Base-by-base conservation (phyloP, 208 protist species). In the Leishmania turanica region DNA sequence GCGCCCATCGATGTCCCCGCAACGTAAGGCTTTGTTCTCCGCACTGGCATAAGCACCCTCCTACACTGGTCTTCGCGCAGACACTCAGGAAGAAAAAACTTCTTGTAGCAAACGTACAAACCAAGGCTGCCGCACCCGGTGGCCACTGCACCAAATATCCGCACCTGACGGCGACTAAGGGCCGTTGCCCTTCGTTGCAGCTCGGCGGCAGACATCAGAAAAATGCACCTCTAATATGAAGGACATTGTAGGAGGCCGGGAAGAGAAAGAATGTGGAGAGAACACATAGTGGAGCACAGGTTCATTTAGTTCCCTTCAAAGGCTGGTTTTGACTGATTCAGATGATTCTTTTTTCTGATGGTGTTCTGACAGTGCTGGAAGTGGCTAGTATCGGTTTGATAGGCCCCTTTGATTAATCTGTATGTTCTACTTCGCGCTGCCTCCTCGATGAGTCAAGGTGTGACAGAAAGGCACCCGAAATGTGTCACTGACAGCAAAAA, bases 21-120 rank as follows among this genome's bases (percentile, higher is more conserved):
- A 72, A 97, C 77, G 75, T 93, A 95, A n/a, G 88, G 78, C 19
- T 79, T 77, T 49, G 91, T 97, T 19, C 84, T 78, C 19, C 91
- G 81, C 40, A 80, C 72, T 11, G 90, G 92, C 24, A 85, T 72
- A 19, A 56, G 79, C 34, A 75, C 79, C 37, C 79, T 82, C 51
- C 66, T 56, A n/a, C 78, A 65, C 19, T 81, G 53, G 6, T 82
- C 70, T 9, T 86, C 77, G 11, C 53, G 75, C 60, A 84, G 21
- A 1, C 84, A 75, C 19, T 87, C 83, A 0, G 92, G 87, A 31
- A 89, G 58, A 71, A 78, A 89, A 15, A 93, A 45, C 37, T 60
- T 86, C 8, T 84, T 78, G 80, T 93, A 93, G 70, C 93, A 96
- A 1, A 87, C 54, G 60, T 90, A 88, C 9, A 77, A 78, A 54